These are phyloP conservation scores for Cutaneotrichosporon cyanovorans DNA, from an alignment of 1,284 basidiomycete species.

Conservation along the genomic window DNA sequence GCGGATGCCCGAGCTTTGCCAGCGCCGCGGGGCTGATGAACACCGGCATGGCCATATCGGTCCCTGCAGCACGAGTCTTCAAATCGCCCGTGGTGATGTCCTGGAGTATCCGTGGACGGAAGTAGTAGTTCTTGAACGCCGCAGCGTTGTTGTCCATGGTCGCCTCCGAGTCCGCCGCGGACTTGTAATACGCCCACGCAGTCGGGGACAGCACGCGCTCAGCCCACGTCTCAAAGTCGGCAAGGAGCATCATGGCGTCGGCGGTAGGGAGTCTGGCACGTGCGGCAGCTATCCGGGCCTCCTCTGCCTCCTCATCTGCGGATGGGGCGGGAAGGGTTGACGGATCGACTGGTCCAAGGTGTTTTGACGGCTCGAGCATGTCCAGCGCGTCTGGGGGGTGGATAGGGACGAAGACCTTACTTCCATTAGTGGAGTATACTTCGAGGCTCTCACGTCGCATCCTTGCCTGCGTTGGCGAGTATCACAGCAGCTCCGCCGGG, in stretches of 20 bases:
- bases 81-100: conserved; percentile 28
- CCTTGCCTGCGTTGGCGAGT: conserved; percentile 52
- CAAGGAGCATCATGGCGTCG: conserved; percentile 60
- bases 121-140: conserved; percentile 51
- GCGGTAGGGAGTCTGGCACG: conserved; percentile 57
- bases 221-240: conserved; percentile 57
- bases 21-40: conserved; percentile 79
- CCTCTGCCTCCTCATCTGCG: conserved; percentile 55
- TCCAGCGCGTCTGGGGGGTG: conserved; percentile 47
- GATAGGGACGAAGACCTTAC: conserved; percentile 47
- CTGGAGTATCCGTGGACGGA: conserved; percentile 48
- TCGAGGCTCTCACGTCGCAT: conserved; percentile 49
- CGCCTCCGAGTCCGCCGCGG: conserved; percentile 50
- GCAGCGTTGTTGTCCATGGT: conserved; percentile 49
- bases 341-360: conserved; percentile 61
- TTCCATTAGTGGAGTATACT: conserved; percentile 11
- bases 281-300: conserved; percentile 58
- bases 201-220: conserved; percentile 46
- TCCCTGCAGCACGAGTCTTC: conserved; percentile 60
- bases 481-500: conserved; percentile 53
- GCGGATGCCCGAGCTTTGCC: conserved; percentile 81
- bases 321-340: conserved; percentile 50
- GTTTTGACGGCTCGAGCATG: conserved; percentile 51
- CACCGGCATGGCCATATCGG: conserved; percentile 63
- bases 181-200: conserved; percentile 54